A percentile compares a stretch with the other conserved stretches of the same genome.
These are phyloP conservation scores for Hymenoscyphus linearis DNA, from an alignment of 2,329 filamentous ascomycete species.

Conservation along the genomic window DNA sequence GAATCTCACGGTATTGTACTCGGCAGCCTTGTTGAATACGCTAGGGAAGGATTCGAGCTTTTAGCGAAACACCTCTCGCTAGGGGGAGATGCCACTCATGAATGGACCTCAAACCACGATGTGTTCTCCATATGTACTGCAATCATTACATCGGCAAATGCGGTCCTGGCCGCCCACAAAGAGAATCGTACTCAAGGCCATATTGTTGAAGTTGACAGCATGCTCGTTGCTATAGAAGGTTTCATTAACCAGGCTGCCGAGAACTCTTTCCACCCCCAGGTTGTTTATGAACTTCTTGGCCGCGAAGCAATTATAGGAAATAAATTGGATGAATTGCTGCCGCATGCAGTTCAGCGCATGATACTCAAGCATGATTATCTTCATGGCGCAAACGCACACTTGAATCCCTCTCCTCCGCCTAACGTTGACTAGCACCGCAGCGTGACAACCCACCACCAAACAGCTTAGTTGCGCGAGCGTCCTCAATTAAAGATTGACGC, in stretches of 20 bases:
- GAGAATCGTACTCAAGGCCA: background rate
- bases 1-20: background rate
- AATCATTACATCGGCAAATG: background rate
- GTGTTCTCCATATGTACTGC: background rate
- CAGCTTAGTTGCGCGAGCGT: too few species aligned
- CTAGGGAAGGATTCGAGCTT: background rate
- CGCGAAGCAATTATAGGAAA: background rate
- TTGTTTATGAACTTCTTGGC: background rate
- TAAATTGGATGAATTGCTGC: background rate
- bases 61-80: background rate
- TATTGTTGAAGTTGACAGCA: too few species aligned
- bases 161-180: background rate
- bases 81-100: background rate
- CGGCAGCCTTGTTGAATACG: background rate
- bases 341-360: background rate
- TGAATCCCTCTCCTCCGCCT: background rate
- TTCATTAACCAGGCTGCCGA: background rate
- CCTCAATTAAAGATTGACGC: too few species aligned
- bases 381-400: background rate
- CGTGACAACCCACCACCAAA: background rate
- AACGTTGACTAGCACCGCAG: background rate
- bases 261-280: background rate
- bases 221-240: background rate
- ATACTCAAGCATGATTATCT: background rate
- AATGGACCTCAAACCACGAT: background rate